Conservation (phyloP, 495 filamentous ascomycete species). For the Venustampulla echinocandica region DNA sequence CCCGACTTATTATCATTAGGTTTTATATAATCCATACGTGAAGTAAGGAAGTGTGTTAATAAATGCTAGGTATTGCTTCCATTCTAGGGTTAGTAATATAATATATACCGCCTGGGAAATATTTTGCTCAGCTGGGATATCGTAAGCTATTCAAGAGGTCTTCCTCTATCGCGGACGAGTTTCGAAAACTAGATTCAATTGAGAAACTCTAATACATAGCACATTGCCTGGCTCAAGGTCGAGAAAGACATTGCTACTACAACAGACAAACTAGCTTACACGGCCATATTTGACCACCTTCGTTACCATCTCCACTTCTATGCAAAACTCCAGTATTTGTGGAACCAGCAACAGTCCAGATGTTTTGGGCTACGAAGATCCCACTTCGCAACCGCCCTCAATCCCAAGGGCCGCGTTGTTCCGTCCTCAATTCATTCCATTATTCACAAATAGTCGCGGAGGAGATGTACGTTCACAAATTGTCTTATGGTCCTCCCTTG, state of each 20-base stretch:
- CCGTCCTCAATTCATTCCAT: conserved; percentile 4
- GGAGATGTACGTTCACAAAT: conserved; percentile 13
- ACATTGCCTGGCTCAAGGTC: too few relatives aligned
- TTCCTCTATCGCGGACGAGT: too few relatives aligned
- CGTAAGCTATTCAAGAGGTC: too few relatives aligned
- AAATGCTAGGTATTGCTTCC: too few relatives aligned
- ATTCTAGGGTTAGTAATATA: too few relatives aligned
- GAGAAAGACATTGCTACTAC: conserved; percentile 14
- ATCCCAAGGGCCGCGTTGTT: conserved; percentile 3
- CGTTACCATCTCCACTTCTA: conserved; percentile 21
- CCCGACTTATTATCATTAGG: too few relatives aligned
- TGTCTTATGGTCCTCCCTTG: conserved; percentile 15
- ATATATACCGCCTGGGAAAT: too few relatives aligned
- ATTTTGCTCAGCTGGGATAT: too few relatives aligned
- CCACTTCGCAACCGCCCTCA: conserved; percentile 1
- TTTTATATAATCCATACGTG: too few relatives aligned
- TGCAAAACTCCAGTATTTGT: conserved; percentile 21
- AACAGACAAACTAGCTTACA: conserved; percentile 26
- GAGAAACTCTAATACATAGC: too few relatives aligned
- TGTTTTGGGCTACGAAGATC: conserved; percentile 16
- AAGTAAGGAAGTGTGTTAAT: too few relatives aligned
- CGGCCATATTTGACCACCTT: conserved; percentile 11
- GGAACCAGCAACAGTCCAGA: conserved; percentile 24
- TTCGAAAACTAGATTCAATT: too few relatives aligned
- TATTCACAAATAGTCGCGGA: conserved; percentile 20